Base-by-base conservation (phyloP, 306 rosid species). In the Dicorynia guianensis region DNA sequence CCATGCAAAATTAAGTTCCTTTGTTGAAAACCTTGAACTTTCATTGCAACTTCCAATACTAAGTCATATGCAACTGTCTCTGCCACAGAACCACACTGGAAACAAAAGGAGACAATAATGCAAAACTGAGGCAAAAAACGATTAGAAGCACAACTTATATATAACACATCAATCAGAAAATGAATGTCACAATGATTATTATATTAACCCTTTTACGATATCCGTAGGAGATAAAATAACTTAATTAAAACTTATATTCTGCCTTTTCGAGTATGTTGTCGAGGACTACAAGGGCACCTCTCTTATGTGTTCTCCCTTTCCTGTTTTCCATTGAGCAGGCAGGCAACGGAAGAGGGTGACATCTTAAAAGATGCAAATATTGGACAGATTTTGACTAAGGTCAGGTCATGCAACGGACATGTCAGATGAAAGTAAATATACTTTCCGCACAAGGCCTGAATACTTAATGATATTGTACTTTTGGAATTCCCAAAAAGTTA, bases 11-110 rank as follows among this genome's bases (percentile, higher is more conserved):
- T 56, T 74, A 96, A 83, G 67, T 85, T 96, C 78, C 99, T 87
- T 69, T 90, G 96, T 72, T 89, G 97, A 79, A 96, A 96, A 80
- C 89, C 90, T 77, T 89, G 98, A 72, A 84, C 83, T 86, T 96
- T 96, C 99, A 96, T 96, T 71, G 98, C 89, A 77, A 90, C 97
- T 82, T 92, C 99, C 67, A 96, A 82, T 63, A 88, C 93, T 4
- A 96, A 47, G 85, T 96, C 99, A 78, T 96, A 96, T 13, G 98
- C 99, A 43, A 92, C 99, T 0, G 99, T 96, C 83, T 96, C 99
- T 40, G 97, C 98, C 20, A 96, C 99, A 60, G 96, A 86, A 67
- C 97, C 99, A 72, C 89, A 90, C 99, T 96, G 80, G 36, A 17
- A 66, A 20, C 12, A 67, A 17, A 68, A 52, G 14, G 50, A 62